Percentiles rank a stretch among this genome's conserved stretches.
Conservation (phyloP, 2,329 filamentous ascomycete species). For the Fusarium circinatum region DNA sequence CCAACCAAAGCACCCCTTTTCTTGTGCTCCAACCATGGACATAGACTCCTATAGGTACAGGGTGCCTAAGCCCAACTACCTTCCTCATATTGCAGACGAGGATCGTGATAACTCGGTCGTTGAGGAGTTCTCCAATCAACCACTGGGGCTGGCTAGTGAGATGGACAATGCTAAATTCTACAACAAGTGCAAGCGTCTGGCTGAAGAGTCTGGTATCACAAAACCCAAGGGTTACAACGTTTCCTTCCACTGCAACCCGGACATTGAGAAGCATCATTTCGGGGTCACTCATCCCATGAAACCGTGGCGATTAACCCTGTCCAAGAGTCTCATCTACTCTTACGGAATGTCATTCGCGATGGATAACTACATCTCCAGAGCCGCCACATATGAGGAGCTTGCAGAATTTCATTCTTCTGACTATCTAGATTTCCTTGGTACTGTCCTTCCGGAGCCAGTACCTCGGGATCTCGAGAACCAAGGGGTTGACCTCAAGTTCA, state of each 20-base stretch:
- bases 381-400: slow-evolving; percentile 88
- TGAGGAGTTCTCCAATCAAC: slow-evolving; percentile 59
- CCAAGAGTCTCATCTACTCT: slow-evolving; percentile 92
- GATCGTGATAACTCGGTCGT: slow-evolving; percentile 64
- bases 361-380: slow-evolving; percentile 89
- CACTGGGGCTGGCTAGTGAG: slow-evolving; percentile 62
- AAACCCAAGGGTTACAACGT: slow-evolving; percentile 88
- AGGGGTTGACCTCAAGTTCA: slow-evolving; percentile 77
- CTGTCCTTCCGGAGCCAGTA: slow-evolving; percentile 71
- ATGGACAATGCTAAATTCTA: slow-evolving; percentile 67
- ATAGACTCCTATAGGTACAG: slow-evolving; percentile 62
- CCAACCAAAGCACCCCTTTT: background rate
- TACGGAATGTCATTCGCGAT: slow-evolving; percentile 97
- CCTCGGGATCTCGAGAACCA: slow-evolving; percentile 73
- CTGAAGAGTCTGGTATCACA: slow-evolving; percentile 74
- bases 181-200: slow-evolving; percentile 66
- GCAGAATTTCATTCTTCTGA: slow-evolving; percentile 86
- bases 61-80: slow-evolving; percentile 68
- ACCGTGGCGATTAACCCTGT: slow-evolving; percentile 94
- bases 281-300: slow-evolving; percentile 99
- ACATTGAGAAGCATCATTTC: slow-evolving; percentile 97
- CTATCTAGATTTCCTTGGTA: slow-evolving; percentile 89
- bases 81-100: slow-evolving; percentile 64
- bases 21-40: slow-evolving; percentile 45
- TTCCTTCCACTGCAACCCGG: slow-evolving; percentile 94